Percentiles rank a stretch among this genome's conserved stretches.
Evolutionary conservation across 2,329 filamentous ascomycete species (phyloP).

Genomic region (Pestalotiopsis sp.): DNA sequence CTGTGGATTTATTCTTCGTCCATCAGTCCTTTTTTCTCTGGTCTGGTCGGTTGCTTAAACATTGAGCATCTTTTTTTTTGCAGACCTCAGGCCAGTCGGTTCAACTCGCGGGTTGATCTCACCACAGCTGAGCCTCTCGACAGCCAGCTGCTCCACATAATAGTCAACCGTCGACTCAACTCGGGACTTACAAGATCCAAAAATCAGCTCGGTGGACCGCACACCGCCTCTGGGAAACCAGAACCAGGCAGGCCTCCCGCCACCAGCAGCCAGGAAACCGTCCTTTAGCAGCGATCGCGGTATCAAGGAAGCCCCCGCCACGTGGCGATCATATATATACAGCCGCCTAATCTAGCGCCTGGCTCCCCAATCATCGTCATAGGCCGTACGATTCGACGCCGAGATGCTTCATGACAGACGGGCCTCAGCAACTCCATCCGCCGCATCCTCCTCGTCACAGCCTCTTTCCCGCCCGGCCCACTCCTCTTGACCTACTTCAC

Average conservation of each 20-base stretch:
- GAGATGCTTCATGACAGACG: conserved; percentile 35
- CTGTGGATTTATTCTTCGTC: background rate
- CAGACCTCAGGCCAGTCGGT: background rate
- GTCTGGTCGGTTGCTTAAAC: background rate
- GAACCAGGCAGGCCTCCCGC: conserved; percentile 13
- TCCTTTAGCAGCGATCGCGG: background rate
- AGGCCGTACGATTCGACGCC: conserved; percentile 26
- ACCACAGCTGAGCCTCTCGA: background rate
- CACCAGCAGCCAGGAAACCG: background rate
- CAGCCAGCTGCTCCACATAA: conserved; percentile 32
- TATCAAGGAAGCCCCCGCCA: conserved; percentile 22
- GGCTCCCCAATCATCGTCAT: conserved; percentile 19
- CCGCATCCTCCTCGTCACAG: conserved; percentile 23
- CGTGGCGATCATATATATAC: conserved; percentile 30
- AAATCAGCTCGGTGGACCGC: conserved; percentile 22
- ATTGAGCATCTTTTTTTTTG: background rate
- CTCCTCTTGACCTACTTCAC: conserved; percentile 23
- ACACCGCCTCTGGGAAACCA: conserved; percentile 28
- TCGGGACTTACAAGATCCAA: conserved; percentile 20
- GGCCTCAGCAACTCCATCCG: conserved; percentile 24
- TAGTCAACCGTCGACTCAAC: conserved; percentile 19
- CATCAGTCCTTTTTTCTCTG: background rate
- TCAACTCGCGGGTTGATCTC: background rate
- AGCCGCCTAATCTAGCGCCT: conserved; percentile 16
- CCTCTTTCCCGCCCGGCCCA: conserved; percentile 21